A percentile compares a stretch with the other conserved stretches of the same genome.
phyloP scores from a whole-genome alignment of 1,284 basidiomycete species.

The Hymenochaete sp. region DNA sequence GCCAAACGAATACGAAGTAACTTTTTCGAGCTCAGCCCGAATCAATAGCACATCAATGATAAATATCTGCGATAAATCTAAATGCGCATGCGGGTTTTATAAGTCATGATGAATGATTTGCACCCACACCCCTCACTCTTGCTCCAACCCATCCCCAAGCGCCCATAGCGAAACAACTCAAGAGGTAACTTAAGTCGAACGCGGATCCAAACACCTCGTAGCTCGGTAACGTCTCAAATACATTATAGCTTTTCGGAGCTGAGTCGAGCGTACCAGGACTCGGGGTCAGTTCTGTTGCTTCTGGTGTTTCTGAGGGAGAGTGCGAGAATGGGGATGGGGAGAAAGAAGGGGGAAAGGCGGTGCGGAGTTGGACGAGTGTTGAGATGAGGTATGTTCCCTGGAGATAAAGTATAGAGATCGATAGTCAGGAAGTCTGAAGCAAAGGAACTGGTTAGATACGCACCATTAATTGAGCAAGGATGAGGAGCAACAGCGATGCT shows the following conservation, averaged over 20 bases:
- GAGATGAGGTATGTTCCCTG: conserved; percentile 73
- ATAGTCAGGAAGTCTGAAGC: neutral
- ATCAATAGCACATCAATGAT: no score
- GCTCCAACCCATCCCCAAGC: conserved; percentile 40
- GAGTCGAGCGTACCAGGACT: conserved; percentile 21
- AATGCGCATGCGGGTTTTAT: no score
- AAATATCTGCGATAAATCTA: no score
- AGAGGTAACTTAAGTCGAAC: conserved; percentile 65
- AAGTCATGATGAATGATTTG: no score
- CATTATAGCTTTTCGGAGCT: conserved; percentile 32
- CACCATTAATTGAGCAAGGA: conserved; percentile 74
- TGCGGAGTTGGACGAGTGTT: conserved; percentile 68
- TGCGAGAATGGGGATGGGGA: no score
- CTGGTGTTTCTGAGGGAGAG: conserved; percentile 16
- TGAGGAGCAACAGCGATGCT: conserved; percentile 61
- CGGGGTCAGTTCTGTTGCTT: conserved; percentile 19
- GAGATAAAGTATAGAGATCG: neutral
- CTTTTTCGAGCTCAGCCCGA: no score
- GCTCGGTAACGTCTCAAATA: conserved; percentile 65
- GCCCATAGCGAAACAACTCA: conserved; percentile 32
- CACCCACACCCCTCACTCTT: conserved; percentile 14
- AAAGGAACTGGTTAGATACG: conserved; percentile 19
- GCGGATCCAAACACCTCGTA: conserved; percentile 65
- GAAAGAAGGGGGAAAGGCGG: conserved; percentile 52
- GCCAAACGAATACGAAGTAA: neutral